Percentiles rank a stretch among this genome's conserved stretches.
Evolutionary conservation across 75 land plant species (phyloP).

Genomic region (Ceratopteris richardii): DNA sequence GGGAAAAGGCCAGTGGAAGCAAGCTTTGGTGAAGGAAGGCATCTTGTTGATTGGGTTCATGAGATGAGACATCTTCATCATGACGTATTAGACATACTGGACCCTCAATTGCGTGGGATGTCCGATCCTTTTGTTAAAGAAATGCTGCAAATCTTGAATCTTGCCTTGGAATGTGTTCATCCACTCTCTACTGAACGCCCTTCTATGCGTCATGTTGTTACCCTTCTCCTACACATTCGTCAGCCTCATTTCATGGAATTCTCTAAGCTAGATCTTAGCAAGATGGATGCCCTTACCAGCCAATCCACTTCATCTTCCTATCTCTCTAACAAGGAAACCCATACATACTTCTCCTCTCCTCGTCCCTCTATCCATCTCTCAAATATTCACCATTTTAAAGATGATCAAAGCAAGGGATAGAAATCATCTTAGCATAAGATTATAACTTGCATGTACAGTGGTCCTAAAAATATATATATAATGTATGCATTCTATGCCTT

Average conservation of each 20-base stretch:
- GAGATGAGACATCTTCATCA: slow-evolving; percentile 3
- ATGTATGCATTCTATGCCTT: no score
- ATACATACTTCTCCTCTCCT: no score
- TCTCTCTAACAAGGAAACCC: no score
- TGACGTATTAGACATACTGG: slow-evolving; percentile 11
- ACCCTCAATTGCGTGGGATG: slow-evolving; percentile 19
- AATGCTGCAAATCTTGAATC: slow-evolving; percentile 17
- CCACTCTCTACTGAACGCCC: slow-evolving; percentile 18
- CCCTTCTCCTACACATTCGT: slow-evolving; percentile 15
- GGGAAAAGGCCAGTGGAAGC: slow-evolving; percentile 13
- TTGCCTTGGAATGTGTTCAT: slow-evolving; percentile 21
- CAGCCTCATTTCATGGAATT: neutral
- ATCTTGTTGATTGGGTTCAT: slow-evolving; percentile 19
- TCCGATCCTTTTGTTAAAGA: slow-evolving; percentile 22
- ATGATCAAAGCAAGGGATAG: no score
- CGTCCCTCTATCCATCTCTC: no score
- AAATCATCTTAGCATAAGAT: no score
- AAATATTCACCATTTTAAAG: no score
- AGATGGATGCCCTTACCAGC: no score
- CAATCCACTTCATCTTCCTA: no score
- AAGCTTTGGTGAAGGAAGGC: slow-evolving; percentile 7
- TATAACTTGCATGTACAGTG: no score
- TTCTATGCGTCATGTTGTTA: slow-evolving; percentile 23
- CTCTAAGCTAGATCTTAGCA: no score
- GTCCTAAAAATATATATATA: no score